Evolutionary conservation across 331 rosid genomes (phyloP).

Genomic region (Acacia concinna): DNA sequence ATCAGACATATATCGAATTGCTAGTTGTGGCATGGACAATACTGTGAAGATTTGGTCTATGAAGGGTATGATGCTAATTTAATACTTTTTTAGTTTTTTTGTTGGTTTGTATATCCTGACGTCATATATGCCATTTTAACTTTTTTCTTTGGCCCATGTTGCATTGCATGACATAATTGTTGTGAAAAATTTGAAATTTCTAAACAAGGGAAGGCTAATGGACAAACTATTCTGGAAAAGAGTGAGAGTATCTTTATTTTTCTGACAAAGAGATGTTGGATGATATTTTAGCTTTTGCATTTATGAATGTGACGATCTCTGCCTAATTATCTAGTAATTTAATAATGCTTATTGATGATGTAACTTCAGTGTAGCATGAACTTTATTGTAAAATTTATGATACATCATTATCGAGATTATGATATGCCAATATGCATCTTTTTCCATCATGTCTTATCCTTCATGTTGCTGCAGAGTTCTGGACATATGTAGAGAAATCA

Average conservation of each 20-base stretch:
- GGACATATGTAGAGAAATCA: slow-evolving; percentile 89
- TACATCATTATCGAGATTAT: neutral
- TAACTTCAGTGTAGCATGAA: neutral
- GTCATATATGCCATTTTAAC: neutral
- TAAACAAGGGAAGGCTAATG: neutral
- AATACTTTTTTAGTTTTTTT: neutral
- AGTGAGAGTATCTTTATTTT: neutral
- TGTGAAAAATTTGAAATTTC: neutral
- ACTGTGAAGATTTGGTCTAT: slow-evolving; percentile 99
- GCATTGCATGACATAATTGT: slow-evolving; percentile 1
- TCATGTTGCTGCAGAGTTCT: slow-evolving; percentile 70
- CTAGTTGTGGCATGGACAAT: slow-evolving; percentile 98
- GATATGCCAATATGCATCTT: neutral
- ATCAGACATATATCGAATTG: slow-evolving; percentile 77
- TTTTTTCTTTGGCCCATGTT: neutral
- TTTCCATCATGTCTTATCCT: slow-evolving; percentile 4
- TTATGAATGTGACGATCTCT: neutral
- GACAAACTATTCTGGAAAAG: neutral
- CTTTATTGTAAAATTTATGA: neutral
- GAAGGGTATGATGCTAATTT: slow-evolving; percentile 59
- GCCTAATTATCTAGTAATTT: neutral
- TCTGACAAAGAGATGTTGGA: neutral
- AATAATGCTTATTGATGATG: neutral
- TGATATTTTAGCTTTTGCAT: neutral
- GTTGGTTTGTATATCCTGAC: slow-evolving; percentile 15